A percentile compares a stretch with the other conserved stretches of the same genome.
phyloP scores from a whole-genome alignment of 352 stramenopile species.

The Pythium aquatile region DNA sequence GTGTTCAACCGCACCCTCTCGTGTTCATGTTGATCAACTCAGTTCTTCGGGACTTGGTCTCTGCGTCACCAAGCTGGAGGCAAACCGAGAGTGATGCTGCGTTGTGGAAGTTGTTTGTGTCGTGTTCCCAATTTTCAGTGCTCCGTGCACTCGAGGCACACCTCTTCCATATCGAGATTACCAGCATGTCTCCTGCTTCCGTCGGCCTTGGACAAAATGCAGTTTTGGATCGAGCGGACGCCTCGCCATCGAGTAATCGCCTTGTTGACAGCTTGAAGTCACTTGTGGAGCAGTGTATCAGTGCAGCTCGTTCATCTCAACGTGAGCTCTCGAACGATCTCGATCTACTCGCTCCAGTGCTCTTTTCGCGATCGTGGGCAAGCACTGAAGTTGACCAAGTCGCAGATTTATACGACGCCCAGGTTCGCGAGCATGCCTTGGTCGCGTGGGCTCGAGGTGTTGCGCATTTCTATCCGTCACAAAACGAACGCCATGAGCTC shows the following conservation, averaged over 20 bases:
- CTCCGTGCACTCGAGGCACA: conserved; percentile 76
- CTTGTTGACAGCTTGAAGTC: conserved; percentile 72
- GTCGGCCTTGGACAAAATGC: conserved; percentile 78
- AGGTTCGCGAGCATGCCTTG: conserved; percentile 69
- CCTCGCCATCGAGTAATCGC: conserved; percentile 41
- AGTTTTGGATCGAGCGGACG: conserved; percentile 24
- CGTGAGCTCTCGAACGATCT: conserved; percentile 9
- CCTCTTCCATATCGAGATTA: conserved; percentile 85
- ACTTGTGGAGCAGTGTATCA: conserved; percentile 55
- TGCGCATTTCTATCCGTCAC: conserved; percentile 70
- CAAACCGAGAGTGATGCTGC: conserved; percentile 14
- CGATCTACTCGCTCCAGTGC: conserved; percentile 43
- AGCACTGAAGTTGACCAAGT: conserved; percentile 40
- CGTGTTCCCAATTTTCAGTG: conserved; percentile 58
- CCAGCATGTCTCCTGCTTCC: conserved; percentile 70
- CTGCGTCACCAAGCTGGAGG: conserved; percentile 27
- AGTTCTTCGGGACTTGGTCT: conserved; percentile 54
- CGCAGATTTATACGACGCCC: conserved; percentile 45
- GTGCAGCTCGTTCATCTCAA: conserved; percentile 24
- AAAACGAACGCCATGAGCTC: conserved; percentile 59
- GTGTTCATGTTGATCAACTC: conserved; percentile 89
- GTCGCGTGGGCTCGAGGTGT: conserved; percentile 69
- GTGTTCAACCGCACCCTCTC: conserved; percentile 78
- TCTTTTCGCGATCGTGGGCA: conserved; percentile 42
- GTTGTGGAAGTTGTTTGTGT: conserved; percentile 54